Evolutionary conservation across 2,329 filamentous ascomycete genomes (phyloP).

Genomic region (Pyricularia pennisetigena): DNA sequence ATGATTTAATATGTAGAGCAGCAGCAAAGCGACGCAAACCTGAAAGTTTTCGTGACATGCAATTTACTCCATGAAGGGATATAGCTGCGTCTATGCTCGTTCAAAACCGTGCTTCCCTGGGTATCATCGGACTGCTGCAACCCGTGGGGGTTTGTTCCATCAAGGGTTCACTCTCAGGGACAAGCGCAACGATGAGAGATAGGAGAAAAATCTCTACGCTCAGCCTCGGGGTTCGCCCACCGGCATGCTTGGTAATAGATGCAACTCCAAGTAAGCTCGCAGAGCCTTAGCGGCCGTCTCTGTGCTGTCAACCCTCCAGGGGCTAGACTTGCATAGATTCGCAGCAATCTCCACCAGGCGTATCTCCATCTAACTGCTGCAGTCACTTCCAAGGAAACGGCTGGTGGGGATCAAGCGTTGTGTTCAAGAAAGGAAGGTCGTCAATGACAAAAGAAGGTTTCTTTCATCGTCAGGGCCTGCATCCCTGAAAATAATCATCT

Average conservation of each 20-base stretch:
- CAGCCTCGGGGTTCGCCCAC: neutral
- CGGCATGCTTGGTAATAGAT: neutral
- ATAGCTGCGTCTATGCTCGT: neutral
- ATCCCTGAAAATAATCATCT: neutral
- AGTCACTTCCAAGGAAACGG: neutral
- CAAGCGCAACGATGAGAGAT: neutral
- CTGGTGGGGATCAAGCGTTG: neutral
- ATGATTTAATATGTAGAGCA: neutral
- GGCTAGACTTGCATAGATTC: too few species aligned
- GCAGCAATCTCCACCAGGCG: too few species aligned
- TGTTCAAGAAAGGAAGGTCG: neutral
- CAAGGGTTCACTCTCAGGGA: neutral
- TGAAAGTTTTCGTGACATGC: neutral
- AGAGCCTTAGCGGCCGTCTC: neutral
- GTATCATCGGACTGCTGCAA: neutral
- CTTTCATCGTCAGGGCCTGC: neutral
- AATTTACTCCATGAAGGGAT: neutral
- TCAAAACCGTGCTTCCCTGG: neutral
- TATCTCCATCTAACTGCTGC: neutral
- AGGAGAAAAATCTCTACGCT: neutral
- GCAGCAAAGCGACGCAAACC: neutral
- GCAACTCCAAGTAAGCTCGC: neutral
- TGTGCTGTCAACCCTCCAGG: too few species aligned
- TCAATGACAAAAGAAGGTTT: neutral
- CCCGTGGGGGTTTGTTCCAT: neutral